Conservation (phyloP, 768 basidiomycete genomes). For the Rhodotorula toruloides region DNA sequence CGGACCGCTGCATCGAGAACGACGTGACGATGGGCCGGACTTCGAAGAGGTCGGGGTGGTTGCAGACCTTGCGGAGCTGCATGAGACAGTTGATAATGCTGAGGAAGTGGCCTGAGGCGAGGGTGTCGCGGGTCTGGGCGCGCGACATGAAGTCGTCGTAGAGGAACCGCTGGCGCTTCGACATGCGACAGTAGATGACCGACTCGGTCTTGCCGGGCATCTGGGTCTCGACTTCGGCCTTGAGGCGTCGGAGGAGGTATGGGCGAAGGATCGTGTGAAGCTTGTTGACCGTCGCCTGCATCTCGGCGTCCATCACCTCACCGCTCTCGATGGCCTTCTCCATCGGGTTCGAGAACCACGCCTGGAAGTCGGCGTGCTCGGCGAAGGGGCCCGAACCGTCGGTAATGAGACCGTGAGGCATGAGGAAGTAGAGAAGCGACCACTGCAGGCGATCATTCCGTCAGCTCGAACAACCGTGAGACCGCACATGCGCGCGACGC, state of each 20-base stretch:
- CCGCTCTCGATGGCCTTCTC: constrained; percentile 78
- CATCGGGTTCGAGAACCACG: constrained; percentile 82
- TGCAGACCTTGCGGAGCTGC: constrained; percentile 96
- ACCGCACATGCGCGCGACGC: neutral
- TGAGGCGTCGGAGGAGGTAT: constrained; percentile 88
- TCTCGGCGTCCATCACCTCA: constrained; percentile 65
- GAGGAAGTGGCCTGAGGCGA: constrained; percentile 61
- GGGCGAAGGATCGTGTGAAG: constrained; percentile 75
- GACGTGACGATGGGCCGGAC: constrained; percentile 50
- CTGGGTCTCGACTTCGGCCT: constrained; percentile 81
- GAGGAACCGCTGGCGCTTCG: constrained; percentile 68
- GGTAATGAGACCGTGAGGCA: constrained; percentile 60
- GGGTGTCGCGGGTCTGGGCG: constrained; percentile 59
- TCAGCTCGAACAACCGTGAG: neutral
- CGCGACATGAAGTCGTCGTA: constrained; percentile 78
- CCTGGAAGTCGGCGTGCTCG: constrained; percentile 83
- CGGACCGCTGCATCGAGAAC: constrained; percentile 49
- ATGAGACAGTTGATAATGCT: constrained; percentile 62
- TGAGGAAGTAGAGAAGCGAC: constrained; percentile 90
- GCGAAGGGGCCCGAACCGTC: constrained; percentile 56
- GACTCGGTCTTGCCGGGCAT: constrained; percentile 67
- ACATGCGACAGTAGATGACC: constrained; percentile 84
- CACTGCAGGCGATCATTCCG: constrained; percentile 52
- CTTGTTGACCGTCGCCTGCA: constrained; percentile 53
- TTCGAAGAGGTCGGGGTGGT: constrained; percentile 90